phyloP scores from a whole-genome alignment of 805 yeast genomes.

The Candida sphagnicola region DNA sequence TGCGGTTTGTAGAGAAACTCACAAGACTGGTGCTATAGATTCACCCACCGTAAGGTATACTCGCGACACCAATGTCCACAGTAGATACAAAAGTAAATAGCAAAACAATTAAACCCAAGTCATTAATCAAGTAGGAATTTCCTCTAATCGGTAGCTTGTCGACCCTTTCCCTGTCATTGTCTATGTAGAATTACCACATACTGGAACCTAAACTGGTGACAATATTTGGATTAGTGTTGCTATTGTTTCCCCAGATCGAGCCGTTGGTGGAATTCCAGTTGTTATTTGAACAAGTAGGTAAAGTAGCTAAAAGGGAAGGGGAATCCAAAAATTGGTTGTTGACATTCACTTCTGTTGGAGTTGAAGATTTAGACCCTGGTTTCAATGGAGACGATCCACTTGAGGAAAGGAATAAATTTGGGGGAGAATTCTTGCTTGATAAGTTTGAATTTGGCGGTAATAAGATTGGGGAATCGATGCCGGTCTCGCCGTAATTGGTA shows the following conservation, averaged over 20 bases:
- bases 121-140: too few relatives aligned
- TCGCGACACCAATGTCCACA: too few relatives aligned
- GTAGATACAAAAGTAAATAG: too few relatives aligned
- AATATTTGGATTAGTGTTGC: slow-evolving; percentile 7
- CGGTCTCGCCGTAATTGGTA: neutral
- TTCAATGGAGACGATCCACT: slow-evolving; percentile 2
- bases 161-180: too few relatives aligned
- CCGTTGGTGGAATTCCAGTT: slow-evolving; percentile 10
- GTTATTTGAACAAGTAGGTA: slow-evolving; percentile 7
- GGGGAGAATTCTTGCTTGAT: slow-evolving; percentile 18
- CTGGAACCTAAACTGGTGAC: slow-evolving; percentile 14
- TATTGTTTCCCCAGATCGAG: slow-evolving; percentile 6
- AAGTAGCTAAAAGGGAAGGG: slow-evolving; percentile 13
- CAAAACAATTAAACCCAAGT: too few relatives aligned
- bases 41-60: too few relatives aligned
- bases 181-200: slow-evolving; percentile 13
- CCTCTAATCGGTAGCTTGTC: too few relatives aligned
- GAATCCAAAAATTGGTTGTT: slow-evolving; percentile 13
- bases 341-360: slow-evolving; percentile 4
- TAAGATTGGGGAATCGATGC: slow-evolving; percentile 16
- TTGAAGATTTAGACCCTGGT: slow-evolving; percentile 1
- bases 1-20: too few relatives aligned
- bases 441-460: slow-evolving; percentile 15
- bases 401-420: slow-evolving; percentile 17
- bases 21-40: too few relatives aligned